Base-by-base conservation (phyloP, 1,139 yeast species). In the Pichia inconspicua region DNA sequence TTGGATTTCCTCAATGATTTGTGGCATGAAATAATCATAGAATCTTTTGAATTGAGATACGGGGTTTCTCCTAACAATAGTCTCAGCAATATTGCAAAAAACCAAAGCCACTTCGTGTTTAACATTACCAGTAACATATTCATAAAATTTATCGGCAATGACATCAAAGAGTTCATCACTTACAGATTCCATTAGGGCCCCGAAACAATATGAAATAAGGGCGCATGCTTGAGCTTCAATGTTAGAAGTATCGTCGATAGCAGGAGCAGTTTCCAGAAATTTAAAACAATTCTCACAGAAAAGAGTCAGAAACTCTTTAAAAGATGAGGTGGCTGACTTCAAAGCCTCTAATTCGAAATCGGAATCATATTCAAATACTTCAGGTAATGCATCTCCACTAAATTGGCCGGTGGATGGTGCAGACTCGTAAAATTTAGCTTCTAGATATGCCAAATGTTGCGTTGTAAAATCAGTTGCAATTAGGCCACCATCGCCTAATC, bases 231-330 rank as follows among this genome's bases (percentile, higher is more conserved):
- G 71, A n/a, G 74, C 64, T 57, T 77, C 82, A 46, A 74, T 62
- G 1, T 75, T 76, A 9, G 68, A 68, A 15, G 57, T 59, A 52
- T 52, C 70, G 64, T 43, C 75, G 57, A 79, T 78, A 44, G 81
- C 89, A 0, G 95, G 92, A 34, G 90, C 66, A 58, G 87, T 86
- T 54, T 88, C 96, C 35, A 89, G 69, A 39, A 89, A 69, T 7
- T 75, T 69, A 57, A 85, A 82, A 1, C 87, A 61, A 41, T 84
- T 74, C 34, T 78, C 80, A 44, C 81, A 66, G 45, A 88, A 78
- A 7, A 75, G 66, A 43, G 72, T 72, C 6, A 86, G 66, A 41
- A 90, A 72, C 31, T 78, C 78, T 41, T 75, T 76, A 63, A 89
- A 90, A 0, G 82, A 78, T 0, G 84, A 73, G 0, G 96, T 78